phyloP scores from a whole-genome alignment of 495 filamentous ascomycete species.

The Annulohypoxylon moriforme region DNA sequence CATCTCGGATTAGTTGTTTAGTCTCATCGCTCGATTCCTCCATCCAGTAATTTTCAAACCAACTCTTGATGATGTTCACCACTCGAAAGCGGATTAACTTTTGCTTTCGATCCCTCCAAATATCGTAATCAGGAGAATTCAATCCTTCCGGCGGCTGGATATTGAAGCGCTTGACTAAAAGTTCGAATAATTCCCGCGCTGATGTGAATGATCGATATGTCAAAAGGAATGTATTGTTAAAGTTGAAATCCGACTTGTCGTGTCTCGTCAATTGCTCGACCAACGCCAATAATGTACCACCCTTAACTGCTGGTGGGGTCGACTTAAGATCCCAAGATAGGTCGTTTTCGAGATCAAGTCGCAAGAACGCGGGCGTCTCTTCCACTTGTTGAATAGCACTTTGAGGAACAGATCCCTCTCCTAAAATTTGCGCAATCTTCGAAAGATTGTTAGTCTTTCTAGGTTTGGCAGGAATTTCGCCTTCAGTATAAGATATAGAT shows the following conservation, averaged over 20 bases:
- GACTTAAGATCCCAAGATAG: conserved; percentile 87
- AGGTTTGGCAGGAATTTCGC: conserved; percentile 67
- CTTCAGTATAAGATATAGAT: conserved; percentile 74
- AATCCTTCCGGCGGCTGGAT: conserved; percentile 93
- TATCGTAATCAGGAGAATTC: conserved; percentile 77
- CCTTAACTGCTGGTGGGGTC: conserved; percentile 78
- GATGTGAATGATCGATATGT: conserved; percentile 96
- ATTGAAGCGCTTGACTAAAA: conserved; percentile 89
- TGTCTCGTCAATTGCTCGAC: conserved; percentile 98
- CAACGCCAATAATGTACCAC: conserved; percentile 86
- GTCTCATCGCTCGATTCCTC: conserved; percentile 86
- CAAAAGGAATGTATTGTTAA: conserved; percentile 97
- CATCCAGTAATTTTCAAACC: conserved; percentile 99
- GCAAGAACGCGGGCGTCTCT: conserved; percentile 84
- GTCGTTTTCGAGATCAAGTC: conserved; percentile 89
- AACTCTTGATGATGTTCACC: conserved; percentile 96
- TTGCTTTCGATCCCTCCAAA: conserved; percentile 94
- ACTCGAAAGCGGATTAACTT: conserved; percentile 94
- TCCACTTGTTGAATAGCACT: conserved; percentile 66
- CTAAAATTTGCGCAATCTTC: conserved; percentile 90
- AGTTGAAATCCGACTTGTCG: conserved; percentile 92
- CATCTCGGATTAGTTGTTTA: conserved; percentile 84
- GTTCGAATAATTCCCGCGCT: conserved; percentile 89
- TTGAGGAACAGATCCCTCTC: conserved; percentile 76
- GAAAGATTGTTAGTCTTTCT: conserved; percentile 73